Evolutionary conservation across 768 basidiomycete genomes (phyloP), one percentile per base, ranked within the genome.

Genomic region (Pholiota conissans): DNA sequence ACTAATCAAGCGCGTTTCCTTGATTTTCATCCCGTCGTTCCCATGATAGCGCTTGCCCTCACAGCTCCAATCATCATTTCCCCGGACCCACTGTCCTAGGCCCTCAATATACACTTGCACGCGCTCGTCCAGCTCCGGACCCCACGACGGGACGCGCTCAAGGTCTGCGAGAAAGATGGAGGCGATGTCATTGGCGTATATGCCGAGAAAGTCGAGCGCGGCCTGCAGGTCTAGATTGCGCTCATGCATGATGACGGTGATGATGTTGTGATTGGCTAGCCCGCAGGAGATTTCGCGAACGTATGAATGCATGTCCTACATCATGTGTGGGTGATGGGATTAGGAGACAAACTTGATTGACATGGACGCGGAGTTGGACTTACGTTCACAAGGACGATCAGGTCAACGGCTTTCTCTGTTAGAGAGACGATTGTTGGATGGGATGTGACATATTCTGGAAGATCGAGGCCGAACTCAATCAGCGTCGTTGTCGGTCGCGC

Each of bases 381-480:
- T 49, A 73, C 68, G 49, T 71, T 71, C 4, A 65, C 66, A 24
- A 71, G 61, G 5, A 68, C 76, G 37, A 85, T 74, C 51, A 83
- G 69, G 52, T 86, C 84, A 54, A 81, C 81, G 4, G 81, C 76
- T 35, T 75, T 67, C 49, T 81, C 72, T 20, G 76, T 73, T 54
- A 87, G 73, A 6, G 75, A 70, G 55, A 67, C 65, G 37, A 87
- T 73, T 45, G 73, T 63, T 0, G 82, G 80, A 67, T 86, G 78
- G n/a, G 76, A 71, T 58, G 80, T 72, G 58, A 85, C 79, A 52
- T 81, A 74, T 22, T 84, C 78, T 0, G 84, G 82, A 22, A 87
- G 65, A 61, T 84, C 77, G 34, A 86, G 75, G 2, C 80, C 80
- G 54, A 84, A 83, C 61, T 87, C 84, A 56, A 80, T 79, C 3